Percentiles rank a stretch among this genome's conserved stretches.
phyloP scores from a whole-genome alignment of 345 rosid species.

The Citrus sp. region DNA sequence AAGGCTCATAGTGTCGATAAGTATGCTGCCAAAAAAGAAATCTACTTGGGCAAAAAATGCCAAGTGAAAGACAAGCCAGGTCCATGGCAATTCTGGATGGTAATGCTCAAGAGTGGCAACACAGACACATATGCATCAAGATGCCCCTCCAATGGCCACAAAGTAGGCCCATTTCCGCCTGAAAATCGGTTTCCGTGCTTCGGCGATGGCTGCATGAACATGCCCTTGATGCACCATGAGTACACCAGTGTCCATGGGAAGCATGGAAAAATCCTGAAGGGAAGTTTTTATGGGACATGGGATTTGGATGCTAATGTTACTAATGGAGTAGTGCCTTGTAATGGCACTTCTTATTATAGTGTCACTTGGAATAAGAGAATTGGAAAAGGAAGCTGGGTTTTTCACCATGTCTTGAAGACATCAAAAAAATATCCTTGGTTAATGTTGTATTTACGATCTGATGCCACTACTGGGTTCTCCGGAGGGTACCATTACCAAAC shows the following conservation, averaged over 20 bases:
- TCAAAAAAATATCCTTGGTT: conserved; percentile 31
- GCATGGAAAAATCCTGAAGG: conserved; percentile 5
- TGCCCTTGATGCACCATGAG: conserved; percentile 26
- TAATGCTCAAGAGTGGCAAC: conserved; percentile 39
- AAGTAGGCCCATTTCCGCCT: conserved; percentile 22
- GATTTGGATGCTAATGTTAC: conserved; percentile 22
- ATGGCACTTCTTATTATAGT: conserved; percentile 15
- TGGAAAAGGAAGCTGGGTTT: conserved; percentile 26
- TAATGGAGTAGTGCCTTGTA: not conserved
- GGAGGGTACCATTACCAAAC: conserved; percentile 31
- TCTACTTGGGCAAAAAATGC: conserved; percentile 31
- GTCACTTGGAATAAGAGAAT: conserved; percentile 23
- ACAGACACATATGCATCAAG: conserved; percentile 30
- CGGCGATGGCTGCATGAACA: conserved; percentile 36
- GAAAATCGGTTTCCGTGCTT: conserved; percentile 29
- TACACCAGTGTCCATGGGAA: conserved; percentile 22
- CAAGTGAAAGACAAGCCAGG: conserved; percentile 24
- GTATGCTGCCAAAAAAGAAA: conserved; percentile 29
- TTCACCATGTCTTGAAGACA: conserved; percentile 19
- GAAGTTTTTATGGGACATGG: conserved; percentile 35
- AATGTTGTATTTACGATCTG: conserved; percentile 28
- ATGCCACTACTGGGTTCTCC: conserved; percentile 26
- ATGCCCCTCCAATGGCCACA: conserved; percentile 28
- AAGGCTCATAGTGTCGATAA: not conserved
- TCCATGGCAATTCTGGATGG: conserved; percentile 35